Evolutionary conservation across 1,284 basidiomycete species (phyloP).

Genomic region (Malassezia equina): DNA sequence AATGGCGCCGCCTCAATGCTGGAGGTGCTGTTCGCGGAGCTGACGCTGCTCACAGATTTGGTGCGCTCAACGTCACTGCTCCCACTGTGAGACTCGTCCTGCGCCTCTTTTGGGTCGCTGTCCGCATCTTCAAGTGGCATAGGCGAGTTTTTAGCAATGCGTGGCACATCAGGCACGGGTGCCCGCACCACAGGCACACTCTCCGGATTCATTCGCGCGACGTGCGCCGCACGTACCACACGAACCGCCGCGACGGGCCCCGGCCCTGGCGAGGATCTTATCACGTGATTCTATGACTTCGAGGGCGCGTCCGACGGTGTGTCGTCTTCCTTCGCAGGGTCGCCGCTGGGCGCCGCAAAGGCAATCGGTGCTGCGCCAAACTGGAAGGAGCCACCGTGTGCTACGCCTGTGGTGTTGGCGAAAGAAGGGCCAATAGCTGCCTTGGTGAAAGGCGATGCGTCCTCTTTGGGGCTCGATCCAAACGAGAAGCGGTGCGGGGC

Average conservation of each 20-base stretch:
- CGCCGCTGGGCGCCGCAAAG: constrained; percentile 1
- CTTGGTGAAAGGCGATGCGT: constrained; percentile 10
- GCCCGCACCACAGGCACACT: not conserved
- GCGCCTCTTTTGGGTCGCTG: not conserved
- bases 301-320: not conserved
- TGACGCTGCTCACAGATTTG: constrained; percentile 40
- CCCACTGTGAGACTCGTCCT: not conserved
- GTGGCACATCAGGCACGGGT: not conserved
- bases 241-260: not conserved
- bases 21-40: constrained; percentile 40
- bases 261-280: not conserved
- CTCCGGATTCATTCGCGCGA: not conserved
- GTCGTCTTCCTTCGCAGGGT: not conserved
- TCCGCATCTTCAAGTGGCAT: not conserved
- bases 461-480: constrained; percentile 7
- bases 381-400: constrained; percentile 8
- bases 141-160: not conserved
- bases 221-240: not conserved
- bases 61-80: constrained; percentile 27
- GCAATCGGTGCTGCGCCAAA: constrained; percentile 14
- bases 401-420: constrained; percentile 12
- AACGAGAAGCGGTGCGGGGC: constrained; percentile 17
- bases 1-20: constrained; percentile 45
- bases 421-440: constrained; percentile 13
- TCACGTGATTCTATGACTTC: not conserved